Evolutionary conservation across 108 stramenopile species (phyloP), one percentile per base, ranked within the genome.

Genomic region (Pseudonitzschia pungens): DNA sequence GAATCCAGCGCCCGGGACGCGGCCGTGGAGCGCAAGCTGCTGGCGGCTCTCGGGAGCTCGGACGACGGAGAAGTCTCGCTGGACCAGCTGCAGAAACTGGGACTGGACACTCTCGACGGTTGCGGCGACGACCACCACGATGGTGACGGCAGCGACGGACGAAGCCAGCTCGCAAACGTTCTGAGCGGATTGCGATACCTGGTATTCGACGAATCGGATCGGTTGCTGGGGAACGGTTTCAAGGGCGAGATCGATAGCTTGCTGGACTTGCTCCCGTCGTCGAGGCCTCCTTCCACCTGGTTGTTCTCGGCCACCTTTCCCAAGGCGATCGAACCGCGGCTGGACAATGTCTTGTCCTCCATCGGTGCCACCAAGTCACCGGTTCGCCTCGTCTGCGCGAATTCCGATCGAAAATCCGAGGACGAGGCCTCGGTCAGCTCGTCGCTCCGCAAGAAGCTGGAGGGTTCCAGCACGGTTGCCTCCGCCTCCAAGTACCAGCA

Each of bases 191-290:
- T 88, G 68, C 43, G 78, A 36, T 96, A 85, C 66, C 69, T 99
- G 26, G 96, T 98, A n/a, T 73, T 99, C 56, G 98, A 99, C 69
- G 98, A 99, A 77, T 97, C 98, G 4, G 98, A 99, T 78, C 79
- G 95, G 9, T 73, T 98, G 4, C 70, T 98, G 27, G 80, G 84
- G 0, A 79, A 75, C 6, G 92, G 81, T 5, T 97, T 98, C 72
- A 79, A 89, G 63, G 63, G 76, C 7, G 97, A 96, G 62, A 70
- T 97, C 51, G 79, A 86, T 65, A 70, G 77, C 20, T 77, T 98
- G 42, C 60, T 98, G 65, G 65, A 89, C 8, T 44, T 89, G 21
- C 6, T 67, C 15, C 26, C 43, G 44, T 67, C 66, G 20, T 28
- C 22, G 20, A 36, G 6, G 6, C 31, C 62, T n/a, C 66, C 66